A percentile compares a stretch with the other conserved stretches of the same genome.
Evolutionary conservation across 495 filamentous ascomycete species (phyloP).

Genomic region (Podospora sp.): DNA sequence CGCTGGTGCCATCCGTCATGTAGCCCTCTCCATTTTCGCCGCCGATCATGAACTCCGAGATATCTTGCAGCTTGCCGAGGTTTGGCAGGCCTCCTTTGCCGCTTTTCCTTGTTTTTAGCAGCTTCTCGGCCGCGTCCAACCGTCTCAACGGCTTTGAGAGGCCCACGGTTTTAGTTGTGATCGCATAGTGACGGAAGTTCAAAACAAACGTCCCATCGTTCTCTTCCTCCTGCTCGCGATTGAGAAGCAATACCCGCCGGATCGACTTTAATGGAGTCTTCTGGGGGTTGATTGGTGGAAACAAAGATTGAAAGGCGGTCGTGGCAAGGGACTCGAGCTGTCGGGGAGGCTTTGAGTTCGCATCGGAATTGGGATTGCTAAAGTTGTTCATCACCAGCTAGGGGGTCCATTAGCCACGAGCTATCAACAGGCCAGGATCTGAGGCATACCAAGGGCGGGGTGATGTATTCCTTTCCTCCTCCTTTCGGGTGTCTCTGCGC

Average conservation of each 20-base stretch:
- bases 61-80: constrained; percentile 85
- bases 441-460: constrained; percentile 68
- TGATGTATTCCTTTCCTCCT: constrained; percentile 79
- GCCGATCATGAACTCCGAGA: constrained; percentile 93
- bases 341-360: constrained; percentile 66
- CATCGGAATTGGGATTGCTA: constrained; percentile 65
- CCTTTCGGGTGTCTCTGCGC: constrained; percentile 79
- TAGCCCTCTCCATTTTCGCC: constrained; percentile 77
- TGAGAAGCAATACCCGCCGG: constrained; percentile 84
- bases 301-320: constrained; percentile 93
- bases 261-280: constrained; percentile 85
- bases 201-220: constrained; percentile 76
- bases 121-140: constrained; percentile 83
- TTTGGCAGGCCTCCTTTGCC: constrained; percentile 80
- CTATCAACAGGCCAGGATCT: background rate
- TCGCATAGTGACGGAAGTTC: constrained; percentile 92
- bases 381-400: constrained; percentile 99
- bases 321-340: constrained; percentile 93
- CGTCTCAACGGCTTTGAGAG: constrained; percentile 80
- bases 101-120: constrained; percentile 58
- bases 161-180: constrained; percentile 82
- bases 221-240: constrained; percentile 65
- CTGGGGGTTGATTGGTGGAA: constrained; percentile 94
- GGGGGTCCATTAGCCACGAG: constrained; percentile 21
- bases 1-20: constrained; percentile 78